These are phyloP conservation scores for Ettlia oleoabundans DNA, from an alignment of 139 green algal genomes.

Conservation along the genomic window DNA sequence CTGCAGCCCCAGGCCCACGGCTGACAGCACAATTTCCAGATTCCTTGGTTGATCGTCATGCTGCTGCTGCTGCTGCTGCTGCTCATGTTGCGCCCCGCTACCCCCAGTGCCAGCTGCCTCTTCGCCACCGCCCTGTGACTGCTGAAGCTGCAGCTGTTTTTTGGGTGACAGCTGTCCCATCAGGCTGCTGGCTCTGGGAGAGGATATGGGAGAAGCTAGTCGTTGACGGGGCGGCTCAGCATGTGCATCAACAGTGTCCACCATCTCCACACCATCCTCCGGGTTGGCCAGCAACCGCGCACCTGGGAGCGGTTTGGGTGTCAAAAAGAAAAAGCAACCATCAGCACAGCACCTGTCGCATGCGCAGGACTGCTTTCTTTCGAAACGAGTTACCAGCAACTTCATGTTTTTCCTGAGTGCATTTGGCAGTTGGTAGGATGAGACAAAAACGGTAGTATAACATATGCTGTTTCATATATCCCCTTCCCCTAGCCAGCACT, in stretches of 20 bases:
- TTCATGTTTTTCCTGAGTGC: no score
- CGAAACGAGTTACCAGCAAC: not conserved
- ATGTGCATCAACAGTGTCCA: constrained; percentile 26
- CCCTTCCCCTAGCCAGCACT: no score
- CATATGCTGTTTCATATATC: no score
- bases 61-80: no score
- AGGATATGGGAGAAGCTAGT: not conserved
- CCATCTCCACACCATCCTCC: constrained; percentile 40
- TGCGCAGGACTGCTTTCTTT: not conserved
- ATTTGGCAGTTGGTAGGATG: no score
- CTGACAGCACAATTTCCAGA: constrained; percentile 56
- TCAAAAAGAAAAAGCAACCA: no score
- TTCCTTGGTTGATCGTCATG: constrained; percentile 14
- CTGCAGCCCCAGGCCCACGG: constrained; percentile 60
- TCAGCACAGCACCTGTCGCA: not conserved
- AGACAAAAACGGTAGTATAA: no score
- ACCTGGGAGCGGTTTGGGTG: constrained; percentile 23
- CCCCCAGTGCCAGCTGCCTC: not conserved
- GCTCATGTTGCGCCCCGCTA: no score
- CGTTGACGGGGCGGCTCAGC: constrained; percentile 15
- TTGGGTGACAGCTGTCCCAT: not conserved
- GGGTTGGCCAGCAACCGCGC: constrained; percentile 44
- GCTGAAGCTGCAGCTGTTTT: not conserved
- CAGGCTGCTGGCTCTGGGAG: not conserved
- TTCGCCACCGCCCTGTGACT: not conserved